Evolutionary conservation across 768 basidiomycete genomes (phyloP).

Genomic region (Hemileccinum rubropunctum): DNA sequence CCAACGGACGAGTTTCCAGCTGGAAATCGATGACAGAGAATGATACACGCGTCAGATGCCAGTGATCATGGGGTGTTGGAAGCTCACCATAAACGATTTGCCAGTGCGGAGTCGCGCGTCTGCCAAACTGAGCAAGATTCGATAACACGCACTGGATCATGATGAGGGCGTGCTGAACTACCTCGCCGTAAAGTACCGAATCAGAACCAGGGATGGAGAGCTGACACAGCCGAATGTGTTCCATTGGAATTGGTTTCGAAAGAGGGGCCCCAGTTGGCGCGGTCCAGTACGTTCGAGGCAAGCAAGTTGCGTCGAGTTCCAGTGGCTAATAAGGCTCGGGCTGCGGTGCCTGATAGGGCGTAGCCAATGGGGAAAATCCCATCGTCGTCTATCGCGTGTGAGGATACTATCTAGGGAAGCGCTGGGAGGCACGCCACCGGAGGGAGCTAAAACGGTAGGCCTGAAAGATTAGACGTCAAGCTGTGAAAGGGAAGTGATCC

Average conservation of each 20-base stretch:
- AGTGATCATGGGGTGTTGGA: background rate
- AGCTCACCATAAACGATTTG: background rate
- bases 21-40: background rate
- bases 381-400: background rate
- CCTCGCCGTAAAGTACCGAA: background rate
- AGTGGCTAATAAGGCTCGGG: background rate
- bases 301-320: background rate
- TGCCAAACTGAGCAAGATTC: too few relatives aligned
- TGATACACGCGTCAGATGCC: slow-evolving; percentile 1
- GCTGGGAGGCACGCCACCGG: slow-evolving; percentile 1
- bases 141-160: too few relatives aligned
- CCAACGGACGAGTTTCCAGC: background rate
- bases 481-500: slow-evolving; percentile 16
- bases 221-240: background rate
- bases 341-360: slow-evolving; percentile 4
- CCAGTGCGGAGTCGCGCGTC: too few relatives aligned
- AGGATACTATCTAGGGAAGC: background rate
- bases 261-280: background rate
- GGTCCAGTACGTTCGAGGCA: background rate
- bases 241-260: background rate
- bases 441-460: slow-evolving; percentile 4
- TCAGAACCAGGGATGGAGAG: background rate
- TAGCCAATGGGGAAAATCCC: background rate
- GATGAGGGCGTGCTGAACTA: background rate
- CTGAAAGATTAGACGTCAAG: slow-evolving; percentile 7